Base-by-base conservation (phyloP, 1,284 basidiomycete genomes). In the Stygiomarasmius scandens region DNA sequence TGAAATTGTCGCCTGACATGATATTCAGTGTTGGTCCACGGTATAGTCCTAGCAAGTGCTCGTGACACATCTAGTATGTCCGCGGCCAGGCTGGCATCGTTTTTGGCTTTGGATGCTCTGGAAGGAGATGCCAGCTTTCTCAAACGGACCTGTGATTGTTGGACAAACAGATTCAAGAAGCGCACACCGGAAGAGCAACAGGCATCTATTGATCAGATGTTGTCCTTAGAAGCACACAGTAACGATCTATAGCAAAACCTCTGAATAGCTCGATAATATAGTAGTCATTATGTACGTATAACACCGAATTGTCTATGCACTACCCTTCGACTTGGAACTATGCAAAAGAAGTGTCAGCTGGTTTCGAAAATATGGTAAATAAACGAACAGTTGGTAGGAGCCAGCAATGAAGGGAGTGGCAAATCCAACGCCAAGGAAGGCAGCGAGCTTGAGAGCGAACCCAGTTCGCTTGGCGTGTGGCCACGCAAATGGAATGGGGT, bases 391-490 rank as follows among this genome's bases (percentile, higher is more conserved):
- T 72, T 90, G 89, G 67, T 80, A 85, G 36, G 66, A 71, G 9
- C 83, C 74, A 2, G 88, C 89, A 57, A 80, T 62, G 69, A 90
- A 85, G 29, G 90, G 90, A 61, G 91, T 80, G 58, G 78, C 70
- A 68, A 91, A 90, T 20, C 89, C 89, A 19, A 73, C 56, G 14
- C 71, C 44, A 56, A 91, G 75, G 71, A 82, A 89, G 12, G 74
- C 60, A 23, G 71, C 65, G 44, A 89, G 65, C 73, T 90, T 92
- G 59, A 76, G 46, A 14, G 75, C 90, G 63, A 89, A 91, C 3
- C 59, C 58, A 22, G 65, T 67, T 70, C 83, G 89, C 67, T 81
- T 84, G 52, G 77, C 66, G 52, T 79, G 77, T 27, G 83, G 82
- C 61, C 76, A 82, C 53, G 78, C 73, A 75, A 92, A 92, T 19